Base-by-base conservation (phyloP, 257 asterid species). In the Ehretia macrophylla region DNA sequence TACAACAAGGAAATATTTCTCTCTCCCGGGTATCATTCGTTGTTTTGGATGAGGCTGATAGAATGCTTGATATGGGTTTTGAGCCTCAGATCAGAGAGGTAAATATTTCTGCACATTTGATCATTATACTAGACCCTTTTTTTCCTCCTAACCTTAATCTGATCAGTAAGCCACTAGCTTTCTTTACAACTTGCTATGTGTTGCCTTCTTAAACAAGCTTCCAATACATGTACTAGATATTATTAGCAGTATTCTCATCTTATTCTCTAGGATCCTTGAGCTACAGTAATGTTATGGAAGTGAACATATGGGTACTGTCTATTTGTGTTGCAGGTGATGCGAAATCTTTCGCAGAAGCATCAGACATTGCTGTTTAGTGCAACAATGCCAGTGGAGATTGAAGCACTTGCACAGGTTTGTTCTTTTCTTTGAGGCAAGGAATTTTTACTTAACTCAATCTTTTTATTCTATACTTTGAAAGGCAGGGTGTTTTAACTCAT, bases 31-130 rank as follows among this genome's bases (percentile, higher is more conserved):
- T 81, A 45, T 71, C 94, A 20, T 90, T 77, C 78, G 70, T 90
- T 67, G 85, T 84, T 69, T 76, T 90, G 71, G 97, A 89, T 70
- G 97, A 90, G 64, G 97, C 97, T 71, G 97, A 90, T 64, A 77
- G 97, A 62, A 86, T 90, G 97, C 94, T 90, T 54, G 95, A 90
- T 74, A 84, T 90, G 94, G 97, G 97, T 67, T 90, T 90, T 77
- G 97, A 90, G 77, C 92, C 94, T 67, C 94, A 90, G 78, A 90
- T 90, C 79, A 84, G 88, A 84, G 95, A 89, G 94, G 97, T 86
- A 45, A 56, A 55, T 55, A 32, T 21, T 62, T 11, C 66, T 60
- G 40, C 37, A n/a, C 23, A 39, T 58, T 21, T 58, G 38, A 32
- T 51, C 47, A 16, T 55, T 11, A 48, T 50, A 48, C n/a, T 18